phyloP scores from a whole-genome alignment of 1,284 basidiomycete genomes.

The Cutaneotrichosporon sp. region DNA sequence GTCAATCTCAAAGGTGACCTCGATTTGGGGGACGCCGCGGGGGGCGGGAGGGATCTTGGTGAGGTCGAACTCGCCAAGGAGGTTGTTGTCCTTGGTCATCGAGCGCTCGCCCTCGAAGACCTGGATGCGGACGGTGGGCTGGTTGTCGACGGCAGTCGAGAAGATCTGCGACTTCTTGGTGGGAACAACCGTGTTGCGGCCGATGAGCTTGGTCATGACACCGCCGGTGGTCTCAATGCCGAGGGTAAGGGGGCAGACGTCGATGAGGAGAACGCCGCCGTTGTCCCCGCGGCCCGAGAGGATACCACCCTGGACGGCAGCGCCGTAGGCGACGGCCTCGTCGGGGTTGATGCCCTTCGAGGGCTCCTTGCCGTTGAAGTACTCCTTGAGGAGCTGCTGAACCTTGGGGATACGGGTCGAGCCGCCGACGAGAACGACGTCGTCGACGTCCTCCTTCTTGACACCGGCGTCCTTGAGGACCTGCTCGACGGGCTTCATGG shows the following conservation, averaged over 20 bases:
- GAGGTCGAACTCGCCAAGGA: slow-evolving; percentile 95
- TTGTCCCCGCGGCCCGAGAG: slow-evolving; percentile 98
- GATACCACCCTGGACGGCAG: slow-evolving; percentile 98
- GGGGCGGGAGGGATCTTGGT: slow-evolving; percentile 90
- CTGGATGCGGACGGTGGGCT: slow-evolving; percentile 81
- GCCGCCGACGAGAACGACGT: slow-evolving; percentile 97
- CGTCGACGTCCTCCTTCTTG: slow-evolving; percentile 96
- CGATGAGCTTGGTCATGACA: slow-evolving; percentile 95
- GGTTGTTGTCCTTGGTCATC: slow-evolving; percentile 96
- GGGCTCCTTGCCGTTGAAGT: slow-evolving; percentile 91
- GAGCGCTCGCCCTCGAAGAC: slow-evolving; percentile 95
- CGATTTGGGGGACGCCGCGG: slow-evolving; percentile 92
- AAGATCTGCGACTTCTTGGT: slow-evolving; percentile 99
- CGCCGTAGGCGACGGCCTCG: slow-evolving; percentile 99
- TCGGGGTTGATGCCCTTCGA: slow-evolving; percentile 98
- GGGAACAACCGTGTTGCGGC: slow-evolving; percentile 92
- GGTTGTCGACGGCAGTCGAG: slow-evolving; percentile 94
- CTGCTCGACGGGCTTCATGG: slow-evolving; percentile 99
- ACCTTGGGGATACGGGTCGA: slow-evolving; percentile 99
- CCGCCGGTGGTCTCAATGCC: slow-evolving; percentile 99
- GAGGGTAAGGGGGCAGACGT: slow-evolving; percentile 93
- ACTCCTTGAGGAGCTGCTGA: slow-evolving; percentile 86
- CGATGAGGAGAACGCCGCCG: slow-evolving; percentile 93
- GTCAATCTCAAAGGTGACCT: slow-evolving; percentile 93
- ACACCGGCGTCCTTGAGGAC: slow-evolving; percentile 96